Evolutionary conservation across 2,329 filamentous ascomycete species (phyloP).

Genomic region (Colletotrichum sp.): DNA sequence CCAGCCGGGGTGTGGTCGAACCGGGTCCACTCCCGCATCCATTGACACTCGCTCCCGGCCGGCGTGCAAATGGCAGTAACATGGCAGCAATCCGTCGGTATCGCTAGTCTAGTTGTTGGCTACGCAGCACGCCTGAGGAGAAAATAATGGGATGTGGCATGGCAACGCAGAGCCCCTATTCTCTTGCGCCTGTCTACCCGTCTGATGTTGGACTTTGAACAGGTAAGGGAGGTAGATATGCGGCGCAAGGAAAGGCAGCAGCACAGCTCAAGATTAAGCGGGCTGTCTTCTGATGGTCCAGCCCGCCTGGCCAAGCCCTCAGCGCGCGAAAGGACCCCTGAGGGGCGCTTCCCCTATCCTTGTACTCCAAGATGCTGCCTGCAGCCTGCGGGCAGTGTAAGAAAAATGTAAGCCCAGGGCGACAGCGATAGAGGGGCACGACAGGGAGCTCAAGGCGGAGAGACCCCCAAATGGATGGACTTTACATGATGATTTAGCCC

Average conservation of each 20-base stretch:
- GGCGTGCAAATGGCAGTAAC: background rate
- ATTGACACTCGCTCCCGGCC: background rate
- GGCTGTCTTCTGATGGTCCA: background rate
- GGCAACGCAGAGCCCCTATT: background rate
- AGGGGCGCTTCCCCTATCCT: background rate
- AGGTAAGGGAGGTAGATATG: background rate
- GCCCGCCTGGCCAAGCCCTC: background rate
- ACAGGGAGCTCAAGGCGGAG: background rate
- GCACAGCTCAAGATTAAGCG: background rate
- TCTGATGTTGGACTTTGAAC: background rate
- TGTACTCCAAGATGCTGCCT: background rate
- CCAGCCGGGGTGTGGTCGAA: background rate
- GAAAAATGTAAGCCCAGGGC: background rate
- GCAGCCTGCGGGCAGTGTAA: background rate
- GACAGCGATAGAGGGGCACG: background rate
- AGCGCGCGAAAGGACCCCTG: background rate
- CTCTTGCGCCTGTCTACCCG: background rate
- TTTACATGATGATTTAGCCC: background rate
- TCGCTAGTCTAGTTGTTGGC: background rate
- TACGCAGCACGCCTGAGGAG: background rate
- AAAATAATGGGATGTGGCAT: background rate
- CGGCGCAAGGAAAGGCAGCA: background rate
- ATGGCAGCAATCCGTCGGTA: background rate
- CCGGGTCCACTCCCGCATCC: conserved; percentile 2
- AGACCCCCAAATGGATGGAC: background rate